A percentile compares a stretch with the other conserved stretches of the same genome.
Conservation (phyloP, 2,329 filamentous ascomycete genomes). For the Phoma sp. region DNA sequence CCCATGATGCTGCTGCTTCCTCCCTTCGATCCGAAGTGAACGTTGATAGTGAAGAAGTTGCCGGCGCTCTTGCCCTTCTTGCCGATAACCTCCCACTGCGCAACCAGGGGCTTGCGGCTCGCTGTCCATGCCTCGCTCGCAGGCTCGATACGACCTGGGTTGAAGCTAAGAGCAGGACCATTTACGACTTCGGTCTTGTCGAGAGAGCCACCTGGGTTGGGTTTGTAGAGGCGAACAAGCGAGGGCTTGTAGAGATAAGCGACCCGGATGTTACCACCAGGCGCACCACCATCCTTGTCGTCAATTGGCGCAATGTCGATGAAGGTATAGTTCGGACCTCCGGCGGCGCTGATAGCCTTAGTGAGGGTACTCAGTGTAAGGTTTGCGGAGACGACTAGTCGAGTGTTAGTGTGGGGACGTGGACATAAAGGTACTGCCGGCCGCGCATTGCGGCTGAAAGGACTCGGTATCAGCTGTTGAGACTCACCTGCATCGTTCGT, state of each 20-base stretch:
- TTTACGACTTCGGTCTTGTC: constrained; percentile 66
- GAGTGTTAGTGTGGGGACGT: constrained; percentile 1
- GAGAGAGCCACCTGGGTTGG: constrained; percentile 62
- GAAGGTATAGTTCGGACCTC: constrained; percentile 64
- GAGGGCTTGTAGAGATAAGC: constrained; percentile 73
- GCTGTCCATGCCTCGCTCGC: constrained; percentile 64
- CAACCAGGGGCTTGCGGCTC: constrained; percentile 72
- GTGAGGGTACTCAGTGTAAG: constrained; percentile 65
- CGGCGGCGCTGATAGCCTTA: constrained; percentile 59
- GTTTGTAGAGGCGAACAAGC: constrained; percentile 65
- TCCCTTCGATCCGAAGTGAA: constrained; percentile 72
- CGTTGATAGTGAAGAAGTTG: constrained; percentile 73
- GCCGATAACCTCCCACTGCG: constrained; percentile 68
- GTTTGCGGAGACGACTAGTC: constrained; percentile 60
- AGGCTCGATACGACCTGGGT: constrained; percentile 74
- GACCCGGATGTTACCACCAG: constrained; percentile 75
- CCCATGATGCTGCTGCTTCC: constrained; percentile 71
- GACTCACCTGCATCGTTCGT: constrained; percentile 64
- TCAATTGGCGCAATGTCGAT: constrained; percentile 67
- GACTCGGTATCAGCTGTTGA: constrained; percentile 5
- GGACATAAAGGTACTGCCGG: constrained; percentile 4
- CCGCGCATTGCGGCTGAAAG: constrained; percentile 13
- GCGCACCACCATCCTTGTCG: constrained; percentile 69
- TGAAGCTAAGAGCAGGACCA: constrained; percentile 68
- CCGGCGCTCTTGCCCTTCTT: constrained; percentile 53